Evolutionary conservation across 345 rosid species (phyloP), one percentile per base, ranked within the genome.

Genomic region (Orychophragmus violaceus): DNA sequence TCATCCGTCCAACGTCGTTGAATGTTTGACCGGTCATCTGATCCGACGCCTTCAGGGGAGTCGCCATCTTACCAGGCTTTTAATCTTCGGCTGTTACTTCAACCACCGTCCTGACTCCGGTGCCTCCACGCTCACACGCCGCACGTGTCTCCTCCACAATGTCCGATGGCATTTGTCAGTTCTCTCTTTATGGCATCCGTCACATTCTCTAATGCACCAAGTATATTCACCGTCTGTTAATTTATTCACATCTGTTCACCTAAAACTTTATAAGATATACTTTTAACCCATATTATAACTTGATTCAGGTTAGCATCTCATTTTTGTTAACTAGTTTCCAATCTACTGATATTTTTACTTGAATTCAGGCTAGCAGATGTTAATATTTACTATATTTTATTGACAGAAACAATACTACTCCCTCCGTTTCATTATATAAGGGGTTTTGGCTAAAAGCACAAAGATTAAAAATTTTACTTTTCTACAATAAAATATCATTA

Each of bases 1-100:
- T 80, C 56, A 82, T 11, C 8, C 70, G 61, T 35, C 95, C 91
- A 27, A 83, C 89, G 3, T 83, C 84, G 32, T 91, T 84, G 75
- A 88, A 83, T n/a, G 91, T 66, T 66, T 82, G 90, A 13, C 87
- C 82, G 0, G 78, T 61, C 82, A 79, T 73, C 69, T 83, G 90
- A 74, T 85, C 88, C 0, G 91, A 42, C 25, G 79, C 56, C 64
- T 79, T 86, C 9, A 82, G 32, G 0, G 77, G 19, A 0, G 80
- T 12, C 0, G 84, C 83, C 45, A 64, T 71, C 7, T 64, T 13
- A 25, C 39, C 41, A 3, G 59, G 56, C 60, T 28, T 46, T 17
- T n/a, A n/a, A 23, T 64, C 67, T 23, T 70, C 66, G 2, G 70
- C 72, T 0, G 50, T 21, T 0, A 64, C 68, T 23, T 68, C 66